Evolutionary conservation across 768 basidiomycete species (phyloP), one percentile per base, ranked within the genome.

Genomic region (Russula virescens): DNA sequence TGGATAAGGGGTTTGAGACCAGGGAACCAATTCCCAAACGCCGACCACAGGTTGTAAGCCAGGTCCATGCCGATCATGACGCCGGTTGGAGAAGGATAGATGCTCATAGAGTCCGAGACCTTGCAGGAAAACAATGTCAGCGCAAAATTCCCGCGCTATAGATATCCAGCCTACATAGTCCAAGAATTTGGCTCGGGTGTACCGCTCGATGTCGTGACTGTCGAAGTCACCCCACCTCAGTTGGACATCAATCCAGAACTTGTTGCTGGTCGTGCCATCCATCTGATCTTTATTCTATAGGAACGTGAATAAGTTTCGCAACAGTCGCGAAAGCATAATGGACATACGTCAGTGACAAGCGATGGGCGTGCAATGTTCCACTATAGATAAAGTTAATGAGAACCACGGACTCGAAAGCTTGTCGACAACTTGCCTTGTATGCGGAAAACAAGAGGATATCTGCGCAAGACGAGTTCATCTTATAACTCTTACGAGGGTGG

Each of bases 401-500:
- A 26, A 49, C 35, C 26, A 61, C 31, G 34, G 23, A 55, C 60
- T 43, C 48, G 18, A 61, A 59, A 38, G 45, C 1, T 50, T 18
- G 31, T 38, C 5, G 19, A 25, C 19, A 28, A 19, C 74, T 10
- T 66, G 82, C 84, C 79, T 93, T 94, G 75, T 92, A 91, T 1
- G 91, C 89, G 14, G 94, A 97, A 84, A 99, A 98, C 55, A 99
- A 80, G 21, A 99, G 80, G 71, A 99, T 96, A 71, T 99, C 97
- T 55, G 96, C 96, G 67, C 96, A 98, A n/a, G 94, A 96, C 9
- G 94, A 97, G 77, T 99, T 99, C 97, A 99, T 98, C 84, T 99
- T 99, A 85, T 99, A 99, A 80, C 94, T 97, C 81, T 98, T 98
- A 77, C 96, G 91, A 69, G 96, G 96, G 74, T 97, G 97, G 64